Conservation (phyloP, 2,329 filamentous ascomycete genomes). For the Magnaporthales sp. region DNA sequence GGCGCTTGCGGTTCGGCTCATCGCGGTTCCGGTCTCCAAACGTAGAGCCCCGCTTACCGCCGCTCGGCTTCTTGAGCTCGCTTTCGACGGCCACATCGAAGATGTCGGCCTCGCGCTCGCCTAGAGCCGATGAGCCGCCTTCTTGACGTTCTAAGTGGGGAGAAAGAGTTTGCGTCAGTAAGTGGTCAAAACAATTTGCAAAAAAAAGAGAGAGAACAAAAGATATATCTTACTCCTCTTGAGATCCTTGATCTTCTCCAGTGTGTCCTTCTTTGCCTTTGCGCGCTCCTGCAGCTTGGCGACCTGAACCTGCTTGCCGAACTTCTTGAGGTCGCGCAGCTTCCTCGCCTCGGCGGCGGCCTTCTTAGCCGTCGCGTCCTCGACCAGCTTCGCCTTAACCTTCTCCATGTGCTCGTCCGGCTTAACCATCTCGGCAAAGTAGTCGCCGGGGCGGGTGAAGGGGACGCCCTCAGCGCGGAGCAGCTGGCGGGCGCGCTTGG, state of each 20-base stretch:
- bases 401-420: constrained; percentile 97
- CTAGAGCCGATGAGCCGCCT: constrained; percentile 43
- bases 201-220: constrained; percentile 3
- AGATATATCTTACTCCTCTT: constrained; percentile 73
- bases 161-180: constrained; percentile 11
- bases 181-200: constrained; percentile 4
- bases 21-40: constrained; percentile 28
- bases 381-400: constrained; percentile 86
- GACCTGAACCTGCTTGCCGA: constrained; percentile 95
- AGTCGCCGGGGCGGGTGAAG: constrained; percentile 86
- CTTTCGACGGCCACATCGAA: constrained; percentile 85
- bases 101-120: constrained; percentile 71
- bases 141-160: constrained; percentile 69
- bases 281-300: constrained; percentile 91
- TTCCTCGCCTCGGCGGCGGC: constrained; percentile 84
- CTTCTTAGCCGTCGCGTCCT: constrained; percentile 88
- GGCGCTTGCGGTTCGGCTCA: constrained; percentile 59
- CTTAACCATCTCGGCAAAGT: constrained; percentile 99
- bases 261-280: constrained; percentile 83
- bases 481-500: constrained; percentile 60
- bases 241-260: constrained; percentile 90
- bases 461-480: constrained; percentile 75
- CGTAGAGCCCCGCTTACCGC: constrained; percentile 23
- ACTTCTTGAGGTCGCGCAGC: constrained; percentile 95
- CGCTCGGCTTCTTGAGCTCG: constrained; percentile 40